Conservation (phyloP, 208 protist genomes). For the Herpetomonas tarakana region DNA sequence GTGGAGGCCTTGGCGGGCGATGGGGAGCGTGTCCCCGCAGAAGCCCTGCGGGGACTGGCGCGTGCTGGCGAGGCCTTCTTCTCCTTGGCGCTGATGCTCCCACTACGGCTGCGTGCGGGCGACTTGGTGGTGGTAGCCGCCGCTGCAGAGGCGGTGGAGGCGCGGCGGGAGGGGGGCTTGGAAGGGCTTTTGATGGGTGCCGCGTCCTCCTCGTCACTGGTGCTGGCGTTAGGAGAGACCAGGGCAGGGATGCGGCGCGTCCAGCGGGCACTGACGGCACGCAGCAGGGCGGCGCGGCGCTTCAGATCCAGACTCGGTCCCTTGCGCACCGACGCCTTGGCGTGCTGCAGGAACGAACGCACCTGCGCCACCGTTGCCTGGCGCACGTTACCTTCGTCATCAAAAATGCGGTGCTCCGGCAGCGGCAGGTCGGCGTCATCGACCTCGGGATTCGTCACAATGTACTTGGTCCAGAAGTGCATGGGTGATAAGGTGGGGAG, state of each 20-base stretch:
- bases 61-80: conserved; percentile 11
- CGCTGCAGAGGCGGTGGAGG: conserved; percentile 7
- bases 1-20: conserved; percentile 4
- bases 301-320: no score
- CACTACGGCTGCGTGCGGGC: background rate
- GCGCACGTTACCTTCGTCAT: conserved; percentile 64
- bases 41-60: conserved; percentile 8
- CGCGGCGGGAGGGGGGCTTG: no score
- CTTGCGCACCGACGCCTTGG: no score
- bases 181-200: no score
- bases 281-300: no score
- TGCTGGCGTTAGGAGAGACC: no score
- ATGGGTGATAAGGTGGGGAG: conserved; percentile 37
- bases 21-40: background rate
- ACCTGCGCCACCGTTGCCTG: no score
- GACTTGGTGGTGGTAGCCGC: conserved; percentile 26
- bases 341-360: no score
- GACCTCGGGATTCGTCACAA: conserved; percentile 66
- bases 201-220: no score
- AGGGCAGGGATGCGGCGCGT: no score
- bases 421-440: conserved; percentile 84
- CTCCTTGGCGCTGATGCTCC: background rate
- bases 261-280: no score
- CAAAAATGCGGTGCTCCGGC: conserved; percentile 79
- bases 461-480: conserved; percentile 74